Base-by-base conservation (phyloP, 2,329 filamentous ascomycete species). In the Cladophialophora chaetospira region DNA sequence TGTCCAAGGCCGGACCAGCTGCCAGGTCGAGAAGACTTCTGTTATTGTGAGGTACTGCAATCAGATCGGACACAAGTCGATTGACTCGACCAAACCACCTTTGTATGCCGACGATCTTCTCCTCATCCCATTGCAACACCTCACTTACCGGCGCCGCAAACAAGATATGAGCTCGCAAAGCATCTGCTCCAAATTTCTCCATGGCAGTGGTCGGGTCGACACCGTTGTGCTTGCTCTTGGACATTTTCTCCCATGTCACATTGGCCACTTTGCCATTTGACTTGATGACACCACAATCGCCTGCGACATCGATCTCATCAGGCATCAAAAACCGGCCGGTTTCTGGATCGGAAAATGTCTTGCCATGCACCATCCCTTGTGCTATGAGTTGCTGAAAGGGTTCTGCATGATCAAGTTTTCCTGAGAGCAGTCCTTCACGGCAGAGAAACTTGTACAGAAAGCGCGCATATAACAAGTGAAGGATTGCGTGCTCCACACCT, bases 321-420 rank as follows among this genome's bases (percentile, higher is more conserved):
- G 88, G 88, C 61, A 84, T 87, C 21, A 96, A 77, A 72, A 95
- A 95, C 43, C 84, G 83, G 10, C 90, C 89, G 3, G 81, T 92
- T 0, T 78, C 73, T 0, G 91, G 88, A 67, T 96, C 85, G 1
- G 85, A 84, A 65, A 85, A 92, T 0, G 91, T 96, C 72, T 86
- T 89, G 38, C 91, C 91, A 65, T 96, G 91, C 0, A 96, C 91
- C 91, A 96, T 96, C 13, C 91, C 91, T 72, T 96, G 91, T 0
- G 89, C 89, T 55, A 96, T 84, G 4, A 96, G 80, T n/a, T 82
- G 82, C 65, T 83, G 85, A 74, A 96, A 96, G 0, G 91, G 91
- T 67, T 96, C 91, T 1, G 83, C 81, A 45, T 67, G 47, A 63
- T 72, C 53, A 56, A 66, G 66, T 31, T 69, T 72, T 67, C 73